Base-by-base conservation (phyloP, 2,329 filamentous ascomycete genomes). In the Penicillium sp. region DNA sequence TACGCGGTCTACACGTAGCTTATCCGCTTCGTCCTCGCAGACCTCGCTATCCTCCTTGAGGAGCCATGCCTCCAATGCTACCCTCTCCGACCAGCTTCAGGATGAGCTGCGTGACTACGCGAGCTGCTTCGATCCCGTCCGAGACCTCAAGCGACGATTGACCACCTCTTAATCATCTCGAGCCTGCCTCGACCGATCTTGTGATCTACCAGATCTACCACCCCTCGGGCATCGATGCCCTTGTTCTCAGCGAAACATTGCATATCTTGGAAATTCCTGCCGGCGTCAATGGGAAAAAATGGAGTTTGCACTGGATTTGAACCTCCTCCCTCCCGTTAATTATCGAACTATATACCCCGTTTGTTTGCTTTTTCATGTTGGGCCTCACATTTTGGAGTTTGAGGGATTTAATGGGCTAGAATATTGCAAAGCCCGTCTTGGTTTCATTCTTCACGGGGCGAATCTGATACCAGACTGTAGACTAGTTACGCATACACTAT, bases 21-120 rank as follows among this genome's bases (percentile, higher is more conserved):
- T 73, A 24, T 65, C 69, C 20, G 60, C 84, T 2, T 94, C 88
- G 18, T 89, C 86, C 59, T 93, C 89, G 20, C 84, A 90, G 66
- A 86, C 85, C 58, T 94, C 88, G 63, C 79, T 95, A 44, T 87
- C 84, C 64, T 95, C 89, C 23, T 80, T 90, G 62, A 79, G 81
- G 56, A 87, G 84, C 68, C 76, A 74, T 42, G 69, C 77, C 22
- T 80, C 79, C 47, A 71, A 73, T 44, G 68, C 60, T 36, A 68
- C 68, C 18, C 74, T 95, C 54, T 89, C 89, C 3, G 83, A 87
- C 55, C 85, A 86, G 68, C 84, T 87, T 23, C 82, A 82, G 60
- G 83, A 81, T 68, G 89, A 95, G 67, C 79, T 96, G 28, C 82
- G 85, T 64, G 85, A 86, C 57, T 96, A 96, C 69, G 87, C 87